These are phyloP conservation scores for Phytophthora cryptogea DNA, from an alignment of 352 stramenopile species.

Conservation along the genomic window DNA sequence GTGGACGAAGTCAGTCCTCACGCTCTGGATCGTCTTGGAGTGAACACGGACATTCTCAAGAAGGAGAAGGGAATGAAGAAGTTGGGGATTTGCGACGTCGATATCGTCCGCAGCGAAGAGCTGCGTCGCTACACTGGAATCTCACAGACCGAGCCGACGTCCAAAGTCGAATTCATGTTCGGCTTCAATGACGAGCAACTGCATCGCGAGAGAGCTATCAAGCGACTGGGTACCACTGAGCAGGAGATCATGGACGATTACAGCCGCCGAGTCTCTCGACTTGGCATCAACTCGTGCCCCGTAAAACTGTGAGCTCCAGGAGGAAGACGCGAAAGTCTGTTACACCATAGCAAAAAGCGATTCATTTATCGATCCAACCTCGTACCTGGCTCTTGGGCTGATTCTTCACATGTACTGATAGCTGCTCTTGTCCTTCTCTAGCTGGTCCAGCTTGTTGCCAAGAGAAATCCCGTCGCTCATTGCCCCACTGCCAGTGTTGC, in stretches of 20 bases:
- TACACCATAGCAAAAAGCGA: conserved; percentile 17
- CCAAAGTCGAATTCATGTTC: conserved; percentile 66
- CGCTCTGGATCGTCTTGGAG: conserved; percentile 58
- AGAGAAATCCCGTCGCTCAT: conserved; percentile 45
- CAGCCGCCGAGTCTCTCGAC: conserved; percentile 51
- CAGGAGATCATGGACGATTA: conserved; percentile 72
- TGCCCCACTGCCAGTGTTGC: conserved; percentile 20
- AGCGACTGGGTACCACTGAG: conserved; percentile 57
- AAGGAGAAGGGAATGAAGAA: conserved; percentile 84
- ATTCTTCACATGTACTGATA: conserved; percentile 49
- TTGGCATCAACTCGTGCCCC: conserved; percentile 35
- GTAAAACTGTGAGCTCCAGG: conserved; percentile 17
- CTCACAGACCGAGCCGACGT: conserved; percentile 27
- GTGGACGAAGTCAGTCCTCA: conserved; percentile 46
- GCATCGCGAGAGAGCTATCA: conserved; percentile 61
- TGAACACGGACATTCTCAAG: conserved; percentile 65
- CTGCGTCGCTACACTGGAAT: conserved; percentile 59
- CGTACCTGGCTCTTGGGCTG: conserved; percentile 13
- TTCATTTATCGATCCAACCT: conserved; percentile 28
- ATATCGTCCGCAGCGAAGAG: conserved; percentile 57
- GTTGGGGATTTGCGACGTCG: conserved; percentile 67
- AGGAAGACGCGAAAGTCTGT: conserved; percentile 4
- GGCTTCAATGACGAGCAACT: conserved; percentile 69
- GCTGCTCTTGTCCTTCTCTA: conserved; percentile 69
- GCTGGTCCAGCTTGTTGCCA: conserved; percentile 73